A percentile compares a stretch with the other conserved stretches of the same genome.
phyloP scores from a whole-genome alignment of 768 basidiomycete genomes.

The Kwoniella sp. region DNA sequence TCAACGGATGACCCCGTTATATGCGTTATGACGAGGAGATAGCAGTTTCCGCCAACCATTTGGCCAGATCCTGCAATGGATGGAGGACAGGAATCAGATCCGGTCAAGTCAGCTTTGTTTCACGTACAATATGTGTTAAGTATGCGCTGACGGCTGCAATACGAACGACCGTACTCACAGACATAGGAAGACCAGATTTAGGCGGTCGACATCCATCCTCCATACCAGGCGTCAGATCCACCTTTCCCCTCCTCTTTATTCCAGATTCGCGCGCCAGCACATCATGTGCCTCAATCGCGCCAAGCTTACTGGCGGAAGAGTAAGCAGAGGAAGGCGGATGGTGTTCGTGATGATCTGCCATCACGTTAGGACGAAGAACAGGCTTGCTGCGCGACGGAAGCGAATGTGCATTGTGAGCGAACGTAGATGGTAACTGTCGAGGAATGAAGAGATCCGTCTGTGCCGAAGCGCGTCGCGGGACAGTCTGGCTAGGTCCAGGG shows the following conservation, averaged over 20 bases:
- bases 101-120: too few relatives aligned
- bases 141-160: too few relatives aligned
- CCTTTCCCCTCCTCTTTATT: slow-evolving; percentile 9
- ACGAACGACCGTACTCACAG: slow-evolving; percentile 15
- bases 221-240: slow-evolving; percentile 43
- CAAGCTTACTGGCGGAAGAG: not conserved
- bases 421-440: slow-evolving; percentile 6
- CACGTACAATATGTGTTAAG: too few relatives aligned
- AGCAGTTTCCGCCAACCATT: not conserved
- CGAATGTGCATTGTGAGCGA: not conserved
- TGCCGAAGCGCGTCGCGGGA: not conserved
- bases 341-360: not conserved
- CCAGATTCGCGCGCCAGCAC: not conserved
- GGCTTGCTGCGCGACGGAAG: not conserved
- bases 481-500: not conserved
- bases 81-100: too few relatives aligned
- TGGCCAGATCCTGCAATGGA: not conserved
- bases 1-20: too few relatives aligned
- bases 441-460: slow-evolving; percentile 7
- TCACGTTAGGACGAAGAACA: not conserved
- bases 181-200: slow-evolving; percentile 33
- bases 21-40: not conserved
- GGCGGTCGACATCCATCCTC: slow-evolving; percentile 35
- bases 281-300: not conserved
- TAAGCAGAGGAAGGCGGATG: not conserved